Evolutionary conservation across 768 basidiomycete genomes (phyloP).

Genomic region (Tephrocybe sp.): DNA sequence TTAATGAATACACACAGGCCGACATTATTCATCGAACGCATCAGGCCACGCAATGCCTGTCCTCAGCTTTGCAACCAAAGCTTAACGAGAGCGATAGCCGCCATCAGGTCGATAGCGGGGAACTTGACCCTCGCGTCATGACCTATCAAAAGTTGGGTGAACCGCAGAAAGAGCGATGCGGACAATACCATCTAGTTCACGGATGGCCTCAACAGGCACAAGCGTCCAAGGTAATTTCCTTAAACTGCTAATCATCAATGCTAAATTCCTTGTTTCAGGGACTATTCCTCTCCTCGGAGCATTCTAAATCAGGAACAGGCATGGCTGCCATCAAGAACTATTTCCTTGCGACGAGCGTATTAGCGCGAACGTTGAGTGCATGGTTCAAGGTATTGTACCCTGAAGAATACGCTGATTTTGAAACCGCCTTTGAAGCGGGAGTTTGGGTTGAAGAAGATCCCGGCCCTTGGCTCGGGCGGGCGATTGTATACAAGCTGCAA

Average conservation of each 20-base stretch:
- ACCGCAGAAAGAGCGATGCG: not conserved
- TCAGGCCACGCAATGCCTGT: too few species aligned
- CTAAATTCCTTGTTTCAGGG: not conserved
- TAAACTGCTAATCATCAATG: not conserved
- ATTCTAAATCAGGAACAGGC: not conserved
- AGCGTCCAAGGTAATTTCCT: not conserved
- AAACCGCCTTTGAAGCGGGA: not conserved
- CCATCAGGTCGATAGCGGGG: not conserved
- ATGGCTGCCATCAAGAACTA: not conserved
- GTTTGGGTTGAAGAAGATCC: not conserved
- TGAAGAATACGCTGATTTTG: not conserved
- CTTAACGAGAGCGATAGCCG: too few species aligned
- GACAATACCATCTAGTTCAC: not conserved
- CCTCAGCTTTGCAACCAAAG: too few species aligned
- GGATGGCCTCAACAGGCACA: not conserved
- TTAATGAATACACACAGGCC: too few species aligned
- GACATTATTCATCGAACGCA: too few species aligned
- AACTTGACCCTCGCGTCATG: not conserved
- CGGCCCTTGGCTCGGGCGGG: not conserved
- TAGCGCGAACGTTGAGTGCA: not conserved
- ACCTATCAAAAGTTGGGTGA: too few species aligned
- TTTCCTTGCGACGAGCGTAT: not conserved
- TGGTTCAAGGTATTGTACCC: conserved; percentile 1
- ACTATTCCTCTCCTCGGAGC: not conserved
- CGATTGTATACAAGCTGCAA: conserved; percentile 1